Conservation (phyloP, 148 eudicot species). For the Suaeda aralocaspica region DNA sequence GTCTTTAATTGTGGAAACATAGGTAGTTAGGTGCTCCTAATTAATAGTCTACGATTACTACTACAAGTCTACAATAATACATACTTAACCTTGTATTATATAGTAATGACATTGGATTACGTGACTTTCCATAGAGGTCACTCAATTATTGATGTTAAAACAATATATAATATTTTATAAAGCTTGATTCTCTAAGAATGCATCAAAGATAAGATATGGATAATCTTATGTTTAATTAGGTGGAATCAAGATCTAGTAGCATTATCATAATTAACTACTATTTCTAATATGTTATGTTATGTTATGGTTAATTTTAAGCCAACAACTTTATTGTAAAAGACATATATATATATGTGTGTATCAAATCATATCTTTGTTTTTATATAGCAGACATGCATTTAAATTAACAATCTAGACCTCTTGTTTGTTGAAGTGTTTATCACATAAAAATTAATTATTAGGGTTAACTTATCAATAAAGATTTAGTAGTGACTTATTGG, state of each 20-base stretch:
- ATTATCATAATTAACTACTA: neutral
- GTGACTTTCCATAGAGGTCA: slow-evolving; percentile 14
- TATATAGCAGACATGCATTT: neutral
- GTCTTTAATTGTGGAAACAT: neutral
- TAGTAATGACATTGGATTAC: slow-evolving; percentile 8
- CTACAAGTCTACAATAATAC: too few species aligned
- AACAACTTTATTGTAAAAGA: slow-evolving; percentile 5
- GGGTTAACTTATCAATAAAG: neutral
- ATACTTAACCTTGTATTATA: slow-evolving; percentile 1
- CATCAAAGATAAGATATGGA: neutral
- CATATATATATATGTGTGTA: slow-evolving; percentile 1
- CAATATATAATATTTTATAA: neutral
- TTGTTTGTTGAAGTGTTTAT: neutral
- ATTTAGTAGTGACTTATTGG: neutral
- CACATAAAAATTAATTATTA: neutral
- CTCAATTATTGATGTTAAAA: slow-evolving; percentile 11
- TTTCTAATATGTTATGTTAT: too few species aligned
- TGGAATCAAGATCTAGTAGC: slow-evolving; percentile 10
- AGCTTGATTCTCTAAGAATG: slow-evolving; percentile 11
- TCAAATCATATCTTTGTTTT: neutral
- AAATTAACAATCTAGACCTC: neutral
- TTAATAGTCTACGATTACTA: too few species aligned
- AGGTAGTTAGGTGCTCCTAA: too few species aligned
- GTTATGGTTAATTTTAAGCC: neutral
- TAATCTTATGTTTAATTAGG: neutral